Evolutionary conservation across 148 eudicot species (phyloP).

Genomic region (Rhododendron ovatum): DNA sequence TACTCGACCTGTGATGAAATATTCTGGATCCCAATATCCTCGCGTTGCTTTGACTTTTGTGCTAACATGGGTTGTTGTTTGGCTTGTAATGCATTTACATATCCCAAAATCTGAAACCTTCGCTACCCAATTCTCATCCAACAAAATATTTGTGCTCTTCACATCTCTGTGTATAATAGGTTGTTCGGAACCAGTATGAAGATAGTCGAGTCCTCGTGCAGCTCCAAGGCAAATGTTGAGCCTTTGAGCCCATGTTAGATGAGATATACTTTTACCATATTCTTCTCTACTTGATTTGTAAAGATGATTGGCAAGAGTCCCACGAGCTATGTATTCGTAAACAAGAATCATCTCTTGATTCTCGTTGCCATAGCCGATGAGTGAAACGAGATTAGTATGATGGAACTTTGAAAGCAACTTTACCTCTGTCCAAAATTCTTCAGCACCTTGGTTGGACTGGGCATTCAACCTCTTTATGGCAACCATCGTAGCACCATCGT

Average conservation of each 20-base stretch:
- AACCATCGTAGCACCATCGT: not conserved
- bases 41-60: too few relatives aligned
- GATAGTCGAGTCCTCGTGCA: too few relatives aligned
- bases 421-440: not conserved
- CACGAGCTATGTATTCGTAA: not conserved
- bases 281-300: not conserved
- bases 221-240: not conserved
- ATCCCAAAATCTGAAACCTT: too few relatives aligned
- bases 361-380: not conserved
- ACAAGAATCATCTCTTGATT: not conserved
- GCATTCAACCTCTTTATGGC: not conserved
- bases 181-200: too few relatives aligned
- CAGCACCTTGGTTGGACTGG: not conserved
- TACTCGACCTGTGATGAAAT: too few relatives aligned
- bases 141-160: too few relatives aligned
- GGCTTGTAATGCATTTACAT: too few relatives aligned
- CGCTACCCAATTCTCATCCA: too few relatives aligned
- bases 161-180: too few relatives aligned
- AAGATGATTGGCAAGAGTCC: not conserved
- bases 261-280: not conserved
- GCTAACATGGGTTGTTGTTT: too few relatives aligned
- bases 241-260: not conserved
- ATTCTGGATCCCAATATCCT: too few relatives aligned
- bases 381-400: not conserved
- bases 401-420: not conserved